phyloP scores from a whole-genome alignment of 306 rosid species.

The Prinsepia uniflora region DNA sequence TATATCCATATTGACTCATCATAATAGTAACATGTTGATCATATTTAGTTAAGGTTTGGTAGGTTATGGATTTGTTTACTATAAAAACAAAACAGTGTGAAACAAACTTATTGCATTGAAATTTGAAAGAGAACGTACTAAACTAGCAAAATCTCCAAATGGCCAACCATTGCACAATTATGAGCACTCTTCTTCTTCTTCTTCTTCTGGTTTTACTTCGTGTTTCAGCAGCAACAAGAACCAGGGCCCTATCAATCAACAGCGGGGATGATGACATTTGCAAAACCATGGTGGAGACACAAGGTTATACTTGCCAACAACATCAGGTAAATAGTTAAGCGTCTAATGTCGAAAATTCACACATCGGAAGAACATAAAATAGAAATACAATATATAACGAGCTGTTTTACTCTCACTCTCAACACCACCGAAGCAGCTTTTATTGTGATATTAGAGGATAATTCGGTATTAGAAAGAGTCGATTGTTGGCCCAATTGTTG shows the following conservation, averaged over 20 bases:
- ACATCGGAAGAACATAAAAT: no score
- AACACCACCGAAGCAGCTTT: no score
- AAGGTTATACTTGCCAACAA: conserved; percentile 51
- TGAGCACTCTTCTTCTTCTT: neutral
- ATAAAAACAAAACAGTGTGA: neutral
- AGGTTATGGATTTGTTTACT: neutral
- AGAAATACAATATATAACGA: no score
- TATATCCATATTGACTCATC: no score
- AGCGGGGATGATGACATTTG: conserved; percentile 25
- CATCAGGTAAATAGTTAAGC: conserved; percentile 28
- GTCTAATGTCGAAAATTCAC: no score
- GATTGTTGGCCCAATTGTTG: neutral
- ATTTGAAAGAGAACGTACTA: neutral
- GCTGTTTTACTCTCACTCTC: no score
- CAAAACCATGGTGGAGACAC: conserved; percentile 42
- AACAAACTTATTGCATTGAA: neutral
- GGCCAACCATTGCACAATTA: neutral
- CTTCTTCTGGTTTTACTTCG: conserved; percentile 1
- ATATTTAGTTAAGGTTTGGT: neutral
- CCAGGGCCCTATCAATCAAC: neutral
- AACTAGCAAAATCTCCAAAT: neutral
- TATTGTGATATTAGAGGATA: no score
- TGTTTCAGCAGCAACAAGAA: conserved; percentile 14
- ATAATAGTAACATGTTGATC: no score
- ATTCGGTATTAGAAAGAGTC: neutral